Percentiles rank a stretch among this genome's conserved stretches.
Conservation (phyloP, 2,329 filamentous ascomycete genomes). For the Epichloe glyceriae region DNA sequence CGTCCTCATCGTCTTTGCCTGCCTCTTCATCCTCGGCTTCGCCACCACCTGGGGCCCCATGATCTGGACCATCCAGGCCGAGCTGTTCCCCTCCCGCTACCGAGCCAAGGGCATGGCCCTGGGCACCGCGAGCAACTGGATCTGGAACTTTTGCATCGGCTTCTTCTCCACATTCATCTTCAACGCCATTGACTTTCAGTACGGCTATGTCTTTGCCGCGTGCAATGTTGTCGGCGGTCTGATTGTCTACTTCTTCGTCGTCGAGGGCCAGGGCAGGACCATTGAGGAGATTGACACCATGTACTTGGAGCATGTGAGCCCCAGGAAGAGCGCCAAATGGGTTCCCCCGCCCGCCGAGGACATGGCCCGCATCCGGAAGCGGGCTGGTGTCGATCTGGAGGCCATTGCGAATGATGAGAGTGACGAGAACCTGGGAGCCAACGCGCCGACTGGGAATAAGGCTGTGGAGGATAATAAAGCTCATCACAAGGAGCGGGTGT, state of each 20-base stretch:
- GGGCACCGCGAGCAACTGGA: slow-evolving; percentile 32
- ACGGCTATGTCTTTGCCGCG: slow-evolving; percentile 40
- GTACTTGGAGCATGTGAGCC: slow-evolving; percentile 47
- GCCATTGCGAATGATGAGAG: slow-evolving; percentile 5
- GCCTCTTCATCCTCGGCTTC: slow-evolving; percentile 44
- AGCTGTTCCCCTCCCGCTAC: slow-evolving; percentile 35
- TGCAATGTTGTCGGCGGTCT: slow-evolving; percentile 37
- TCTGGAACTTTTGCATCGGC: slow-evolving; percentile 27
- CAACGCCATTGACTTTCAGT: slow-evolving; percentile 33
- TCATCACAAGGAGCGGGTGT: not conserved
- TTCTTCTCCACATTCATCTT: slow-evolving; percentile 26
- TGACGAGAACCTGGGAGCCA: not conserved
- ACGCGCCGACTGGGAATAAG: not conserved
- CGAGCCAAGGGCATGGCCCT: slow-evolving; percentile 41
- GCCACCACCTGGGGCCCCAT: slow-evolving; percentile 36
- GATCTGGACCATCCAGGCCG: slow-evolving; percentile 45
- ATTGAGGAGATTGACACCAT: slow-evolving; percentile 40
- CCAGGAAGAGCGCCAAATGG: slow-evolving; percentile 49
- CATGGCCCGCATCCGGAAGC: slow-evolving; percentile 27
- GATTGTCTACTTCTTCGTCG: slow-evolving; percentile 42
- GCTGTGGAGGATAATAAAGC: not conserved
- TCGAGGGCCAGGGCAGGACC: slow-evolving; percentile 42
- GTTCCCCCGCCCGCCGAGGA: slow-evolving; percentile 30
- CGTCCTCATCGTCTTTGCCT: slow-evolving; percentile 49
- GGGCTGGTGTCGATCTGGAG: slow-evolving; percentile 28